Evolutionary conservation across 2,329 filamentous ascomycete genomes (phyloP).

Genomic region (Fusarium staphyleae): DNA sequence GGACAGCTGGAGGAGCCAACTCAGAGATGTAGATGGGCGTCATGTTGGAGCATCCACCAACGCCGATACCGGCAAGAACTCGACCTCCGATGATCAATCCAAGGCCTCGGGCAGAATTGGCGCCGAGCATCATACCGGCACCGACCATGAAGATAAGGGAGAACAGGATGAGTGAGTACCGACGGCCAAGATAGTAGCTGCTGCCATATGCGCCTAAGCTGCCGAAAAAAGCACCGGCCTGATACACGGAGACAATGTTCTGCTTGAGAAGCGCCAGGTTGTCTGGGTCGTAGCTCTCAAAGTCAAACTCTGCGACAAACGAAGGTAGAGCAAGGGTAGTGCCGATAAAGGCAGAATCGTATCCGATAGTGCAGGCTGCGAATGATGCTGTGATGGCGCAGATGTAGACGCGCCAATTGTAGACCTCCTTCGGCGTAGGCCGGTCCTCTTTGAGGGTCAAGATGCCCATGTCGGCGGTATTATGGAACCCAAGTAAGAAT

Average conservation of each 20-base stretch:
- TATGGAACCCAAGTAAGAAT: slow-evolving; percentile 1
- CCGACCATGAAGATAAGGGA: slow-evolving; percentile 71
- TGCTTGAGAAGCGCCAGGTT: slow-evolving; percentile 68
- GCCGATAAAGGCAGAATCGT: slow-evolving; percentile 80
- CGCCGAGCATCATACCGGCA: slow-evolving; percentile 75
- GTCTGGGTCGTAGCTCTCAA: slow-evolving; percentile 56
- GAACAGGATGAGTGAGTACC: slow-evolving; percentile 68
- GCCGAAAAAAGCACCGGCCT: slow-evolving; percentile 85
- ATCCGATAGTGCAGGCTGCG: slow-evolving; percentile 64
- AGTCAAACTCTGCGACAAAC: slow-evolving; percentile 73
- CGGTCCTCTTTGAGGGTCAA: slow-evolving; percentile 62
- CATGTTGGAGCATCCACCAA: slow-evolving; percentile 69
- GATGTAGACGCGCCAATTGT: slow-evolving; percentile 67
- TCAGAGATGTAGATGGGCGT: slow-evolving; percentile 69
- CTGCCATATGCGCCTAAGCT: slow-evolving; percentile 72
- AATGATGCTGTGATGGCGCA: slow-evolving; percentile 63
- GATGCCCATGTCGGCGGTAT: slow-evolving; percentile 50
- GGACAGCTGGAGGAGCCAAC: slow-evolving; percentile 66
- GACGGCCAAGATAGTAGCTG: slow-evolving; percentile 72
- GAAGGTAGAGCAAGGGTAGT: slow-evolving; percentile 75
- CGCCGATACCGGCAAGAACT: slow-evolving; percentile 68
- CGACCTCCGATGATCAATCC: slow-evolving; percentile 68
- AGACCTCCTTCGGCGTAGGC: slow-evolving; percentile 63
- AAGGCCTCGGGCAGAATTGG: slow-evolving; percentile 66
- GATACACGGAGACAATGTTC: slow-evolving; percentile 83